These are phyloP conservation scores for Gremmenia infestans DNA, from an alignment of 2,329 filamentous ascomycete genomes.

Conservation along the genomic window DNA sequence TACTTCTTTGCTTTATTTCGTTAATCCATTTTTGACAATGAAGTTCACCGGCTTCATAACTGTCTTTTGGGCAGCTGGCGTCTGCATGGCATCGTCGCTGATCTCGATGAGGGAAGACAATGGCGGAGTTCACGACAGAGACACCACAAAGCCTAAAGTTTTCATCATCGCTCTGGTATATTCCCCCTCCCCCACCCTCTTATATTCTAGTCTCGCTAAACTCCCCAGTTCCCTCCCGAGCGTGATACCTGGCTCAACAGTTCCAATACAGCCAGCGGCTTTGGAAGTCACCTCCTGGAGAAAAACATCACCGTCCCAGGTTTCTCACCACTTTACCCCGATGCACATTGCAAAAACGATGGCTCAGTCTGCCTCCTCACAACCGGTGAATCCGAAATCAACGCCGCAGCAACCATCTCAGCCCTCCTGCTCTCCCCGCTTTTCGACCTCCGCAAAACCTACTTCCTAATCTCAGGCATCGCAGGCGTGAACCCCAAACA, in stretches of 20 bases:
- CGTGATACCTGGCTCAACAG: slow-evolving; percentile 56
- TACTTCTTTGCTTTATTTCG: background rate
- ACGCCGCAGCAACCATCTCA: slow-evolving; percentile 62
- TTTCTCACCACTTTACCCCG: slow-evolving; percentile 55
- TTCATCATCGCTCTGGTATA: slow-evolving; percentile 59
- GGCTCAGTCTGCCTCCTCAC: slow-evolving; percentile 61
- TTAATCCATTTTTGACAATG: background rate
- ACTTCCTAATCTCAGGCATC: slow-evolving; percentile 69
- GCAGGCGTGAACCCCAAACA: slow-evolving; percentile 68
- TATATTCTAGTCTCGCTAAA: background rate
- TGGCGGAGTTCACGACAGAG: background rate
- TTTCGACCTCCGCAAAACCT: slow-evolving; percentile 63
- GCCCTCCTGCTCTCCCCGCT: slow-evolving; percentile 55
- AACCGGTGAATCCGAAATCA: slow-evolving; percentile 56
- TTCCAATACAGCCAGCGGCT: slow-evolving; percentile 38
- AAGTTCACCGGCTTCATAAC: background rate
- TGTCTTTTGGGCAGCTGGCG: background rate
- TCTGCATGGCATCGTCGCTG: background rate
- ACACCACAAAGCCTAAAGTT: slow-evolving; percentile 44
- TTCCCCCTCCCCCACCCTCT: background rate
- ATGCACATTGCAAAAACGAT: slow-evolving; percentile 56
- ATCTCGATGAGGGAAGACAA: background rate
- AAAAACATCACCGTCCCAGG: slow-evolving; percentile 53
- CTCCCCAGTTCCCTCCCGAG: slow-evolving; percentile 54
- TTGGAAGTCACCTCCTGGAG: slow-evolving; percentile 44